Base-by-base conservation (phyloP, 1,284 basidiomycete genomes). In the Irpex sp. region DNA sequence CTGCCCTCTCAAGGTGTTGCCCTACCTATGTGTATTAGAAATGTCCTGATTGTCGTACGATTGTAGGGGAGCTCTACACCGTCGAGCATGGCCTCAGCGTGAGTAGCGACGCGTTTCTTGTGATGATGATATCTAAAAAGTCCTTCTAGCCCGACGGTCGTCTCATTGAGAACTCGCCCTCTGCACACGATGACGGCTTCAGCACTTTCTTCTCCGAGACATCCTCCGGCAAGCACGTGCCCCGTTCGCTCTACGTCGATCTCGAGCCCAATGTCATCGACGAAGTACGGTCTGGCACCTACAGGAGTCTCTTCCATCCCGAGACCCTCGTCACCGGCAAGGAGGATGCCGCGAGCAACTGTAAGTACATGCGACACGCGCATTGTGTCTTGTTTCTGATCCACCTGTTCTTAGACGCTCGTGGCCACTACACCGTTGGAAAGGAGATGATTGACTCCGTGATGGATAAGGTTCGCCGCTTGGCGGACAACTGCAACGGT, bases 261-360 rank as follows among this genome's bases (percentile, higher is more conserved):
- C 87, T 98, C 60, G 96, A 98, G 81, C 96, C 97, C 68, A 96
- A 95, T 75, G 96, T 97, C 75, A 92, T 98, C 72, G 97, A 98
- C 78, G 96, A 98, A 80, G 95, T 99, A 72, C 90, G 94, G 77
- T 96, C 84, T 69, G 97, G 97, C 68, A 89, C 93, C 58, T 99
- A 98, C 86, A 88, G 94, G 79, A 90, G 88, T 75, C 92, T 99
- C 66, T 99, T 99, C 89, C 97, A 99, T 79, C 97, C 97, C 43
- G 97, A 99, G 85, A 98, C 97, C 65, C 87, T 99, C 73, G 87
- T 99, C 74, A 96, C 93, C 63, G 97, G 97, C 72, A 99, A 99
- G 83, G 97, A 99, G 82, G 97, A 99, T 78, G 96, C 96, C 63
- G 97, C 97, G 69, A 99, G 96, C 87, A 99, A 99, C 83, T 99